These are phyloP conservation scores for Colletotrichum siamense DNA, from an alignment of 2,329 filamentous ascomycete species.

Conservation along the genomic window DNA sequence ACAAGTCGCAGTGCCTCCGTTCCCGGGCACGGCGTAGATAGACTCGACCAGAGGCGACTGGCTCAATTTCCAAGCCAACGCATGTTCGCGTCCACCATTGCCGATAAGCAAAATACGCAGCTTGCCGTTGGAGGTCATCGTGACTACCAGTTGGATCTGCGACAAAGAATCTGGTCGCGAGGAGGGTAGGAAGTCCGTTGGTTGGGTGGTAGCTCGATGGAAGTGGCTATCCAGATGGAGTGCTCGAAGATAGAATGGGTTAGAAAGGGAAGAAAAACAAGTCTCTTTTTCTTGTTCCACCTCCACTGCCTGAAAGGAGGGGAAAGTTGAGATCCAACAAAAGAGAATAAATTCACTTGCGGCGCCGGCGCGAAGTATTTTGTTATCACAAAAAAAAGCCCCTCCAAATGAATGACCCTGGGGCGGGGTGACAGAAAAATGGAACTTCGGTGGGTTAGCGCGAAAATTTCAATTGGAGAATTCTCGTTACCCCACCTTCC, in stretches of 20 bases:
- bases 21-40: conserved; percentile 63
- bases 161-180: neutral
- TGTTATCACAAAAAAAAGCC: neutral
- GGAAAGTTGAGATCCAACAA: neutral
- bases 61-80: conserved; percentile 75
- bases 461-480: conserved; percentile 8
- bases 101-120: conserved; percentile 68
- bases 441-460: neutral
- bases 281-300: conserved; percentile 1
- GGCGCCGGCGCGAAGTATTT: conserved; percentile 7
- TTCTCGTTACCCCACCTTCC: conserved; percentile 10
- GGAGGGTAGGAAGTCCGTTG: neutral
- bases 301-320: neutral
- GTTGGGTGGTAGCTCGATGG: neutral
- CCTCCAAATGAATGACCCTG: conserved; percentile 6
- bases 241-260: neutral
- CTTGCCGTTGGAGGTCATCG: conserved; percentile 1
- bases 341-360: neutral
- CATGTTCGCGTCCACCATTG: conserved; percentile 78
- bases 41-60: conserved; percentile 67
- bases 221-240: neutral
- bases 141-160: neutral
- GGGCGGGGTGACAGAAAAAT: conserved; percentile 2
- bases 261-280: neutral
- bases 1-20: conserved; percentile 68